Percentiles rank a stretch among this genome's conserved stretches.
These are phyloP conservation scores for Sclerotinia glacialis DNA, from an alignment of 2,329 filamentous ascomycete species.

Conservation along the genomic window DNA sequence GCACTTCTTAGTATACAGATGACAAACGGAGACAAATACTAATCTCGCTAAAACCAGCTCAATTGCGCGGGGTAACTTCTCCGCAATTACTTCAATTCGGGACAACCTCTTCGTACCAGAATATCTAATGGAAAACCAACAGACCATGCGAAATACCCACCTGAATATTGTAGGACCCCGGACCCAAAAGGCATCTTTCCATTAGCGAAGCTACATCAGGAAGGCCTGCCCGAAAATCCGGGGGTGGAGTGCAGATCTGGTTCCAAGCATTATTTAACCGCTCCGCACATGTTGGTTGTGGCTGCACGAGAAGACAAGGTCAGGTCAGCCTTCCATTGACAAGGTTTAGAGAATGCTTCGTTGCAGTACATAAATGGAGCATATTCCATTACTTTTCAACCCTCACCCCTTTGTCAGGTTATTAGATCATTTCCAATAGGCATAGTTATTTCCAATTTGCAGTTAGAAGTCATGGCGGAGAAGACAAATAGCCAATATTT, in stretches of 20 bases:
- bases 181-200: slow-evolving; percentile 11
- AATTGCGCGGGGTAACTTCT: neutral
- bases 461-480: slow-evolving; percentile 12
- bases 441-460: neutral
- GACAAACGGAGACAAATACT: neutral
- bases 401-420: neutral
- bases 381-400: slow-evolving; percentile 1
- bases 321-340: slow-evolving; percentile 5
- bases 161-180: neutral
- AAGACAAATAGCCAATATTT: slow-evolving; percentile 1
- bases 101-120: neutral
- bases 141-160: neutral
- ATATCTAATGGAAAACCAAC: neutral
- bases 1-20: neutral
- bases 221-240: slow-evolving; percentile 21
- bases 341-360: neutral
- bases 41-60: slow-evolving; percentile 8
- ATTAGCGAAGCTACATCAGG: slow-evolving; percentile 8
- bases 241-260: slow-evolving; percentile 9
- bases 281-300: neutral
- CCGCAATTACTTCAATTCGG: neutral
- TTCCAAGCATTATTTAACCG: slow-evolving; percentile 4
- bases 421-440: neutral
- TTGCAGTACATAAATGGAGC: slow-evolving; percentile 15
- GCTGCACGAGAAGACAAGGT: slow-evolving; percentile 6